Conservation (phyloP, 1,284 basidiomycete species). For the Fistulina hepatica region DNA sequence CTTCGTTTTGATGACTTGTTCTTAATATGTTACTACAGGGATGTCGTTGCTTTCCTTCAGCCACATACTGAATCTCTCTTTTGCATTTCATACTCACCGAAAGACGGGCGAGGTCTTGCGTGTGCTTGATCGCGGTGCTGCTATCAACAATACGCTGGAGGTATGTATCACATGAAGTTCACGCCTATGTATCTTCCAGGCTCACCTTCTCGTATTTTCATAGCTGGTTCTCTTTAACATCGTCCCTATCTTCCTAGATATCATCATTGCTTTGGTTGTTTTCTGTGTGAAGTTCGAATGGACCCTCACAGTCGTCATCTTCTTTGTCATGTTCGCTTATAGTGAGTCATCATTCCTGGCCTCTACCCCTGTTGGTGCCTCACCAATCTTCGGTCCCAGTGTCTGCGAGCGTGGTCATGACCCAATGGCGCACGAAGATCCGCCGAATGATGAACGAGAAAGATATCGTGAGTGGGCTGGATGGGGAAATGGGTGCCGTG, state of each 20-base stretch:
- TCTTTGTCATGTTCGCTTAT: conserved; percentile 67
- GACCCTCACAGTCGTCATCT: conserved; percentile 60
- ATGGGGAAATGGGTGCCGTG: background rate
- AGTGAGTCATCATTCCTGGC: conserved; percentile 31
- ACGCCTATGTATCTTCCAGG: background rate
- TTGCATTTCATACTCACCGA: conserved; percentile 78
- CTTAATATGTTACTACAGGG: conserved; percentile 25
- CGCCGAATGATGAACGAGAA: conserved; percentile 70
- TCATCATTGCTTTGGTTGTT: conserved; percentile 53
- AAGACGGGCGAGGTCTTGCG: conserved; percentile 75
- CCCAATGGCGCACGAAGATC: conserved; percentile 60
- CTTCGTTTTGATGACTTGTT: conserved; percentile 7
- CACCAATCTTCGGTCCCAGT: conserved; percentile 42
- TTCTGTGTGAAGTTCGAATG: conserved; percentile 59
- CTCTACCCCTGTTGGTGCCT: conserved; percentile 6
- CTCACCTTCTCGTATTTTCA: conserved; percentile 8
- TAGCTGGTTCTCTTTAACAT: conserved; percentile 71
- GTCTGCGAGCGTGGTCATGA: conserved; percentile 53
- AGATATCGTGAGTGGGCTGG: conserved; percentile 39
- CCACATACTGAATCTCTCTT: conserved; percentile 71
- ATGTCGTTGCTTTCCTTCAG: conserved; percentile 75
- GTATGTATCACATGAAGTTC: conserved; percentile 29
- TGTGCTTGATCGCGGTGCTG: conserved; percentile 81
- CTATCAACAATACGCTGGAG: conserved; percentile 76
- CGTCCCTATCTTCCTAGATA: conserved; percentile 72